Percentiles rank a stretch among this genome's conserved stretches.
phyloP scores from a whole-genome alignment of 805 yeast species.

The Ogataea henricii region DNA sequence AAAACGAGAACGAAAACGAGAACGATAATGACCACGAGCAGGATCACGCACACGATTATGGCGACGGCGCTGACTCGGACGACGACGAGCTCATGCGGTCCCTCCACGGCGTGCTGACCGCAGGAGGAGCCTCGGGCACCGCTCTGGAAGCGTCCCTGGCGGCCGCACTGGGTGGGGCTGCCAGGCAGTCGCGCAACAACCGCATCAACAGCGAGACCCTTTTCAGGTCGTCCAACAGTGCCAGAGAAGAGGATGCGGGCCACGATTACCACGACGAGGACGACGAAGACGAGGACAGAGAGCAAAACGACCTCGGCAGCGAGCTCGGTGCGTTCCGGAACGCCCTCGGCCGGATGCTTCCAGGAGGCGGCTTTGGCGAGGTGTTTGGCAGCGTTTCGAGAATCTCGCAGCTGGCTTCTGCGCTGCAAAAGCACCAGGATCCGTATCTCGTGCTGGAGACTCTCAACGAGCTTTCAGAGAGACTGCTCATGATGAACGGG shows the following conservation, averaged over 20 bases:
- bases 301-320: constrained; percentile 12
- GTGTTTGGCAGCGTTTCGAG: constrained; percentile 26
- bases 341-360: constrained; percentile 31
- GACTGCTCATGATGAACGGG: constrained; percentile 65
- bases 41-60: background rate
- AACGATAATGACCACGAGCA: background rate
- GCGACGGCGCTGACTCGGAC: constrained; percentile 16
- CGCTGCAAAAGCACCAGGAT: constrained; percentile 50
- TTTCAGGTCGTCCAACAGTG: constrained; percentile 9
- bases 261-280: constrained; percentile 23
- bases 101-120: constrained; percentile 16
- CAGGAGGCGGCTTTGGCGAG: constrained; percentile 33
- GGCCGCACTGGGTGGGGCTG: constrained; percentile 14
- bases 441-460: constrained; percentile 64
- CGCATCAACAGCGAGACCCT: constrained; percentile 10
- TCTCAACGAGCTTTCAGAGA: constrained; percentile 63
- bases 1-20: background rate
- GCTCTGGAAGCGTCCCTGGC: constrained; percentile 12
- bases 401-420: constrained; percentile 36
- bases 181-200: constrained; percentile 4
- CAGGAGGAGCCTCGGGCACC: constrained; percentile 8
- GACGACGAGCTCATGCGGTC: constrained; percentile 22
- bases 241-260: constrained; percentile 31
- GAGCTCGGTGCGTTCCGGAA: constrained; percentile 25
- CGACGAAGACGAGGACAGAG: constrained; percentile 29